Percentiles rank a stretch among this genome's conserved stretches.
Conservation (phyloP, 129 eudicot species). For the Rutidosis leptorrhynchoides region DNA sequence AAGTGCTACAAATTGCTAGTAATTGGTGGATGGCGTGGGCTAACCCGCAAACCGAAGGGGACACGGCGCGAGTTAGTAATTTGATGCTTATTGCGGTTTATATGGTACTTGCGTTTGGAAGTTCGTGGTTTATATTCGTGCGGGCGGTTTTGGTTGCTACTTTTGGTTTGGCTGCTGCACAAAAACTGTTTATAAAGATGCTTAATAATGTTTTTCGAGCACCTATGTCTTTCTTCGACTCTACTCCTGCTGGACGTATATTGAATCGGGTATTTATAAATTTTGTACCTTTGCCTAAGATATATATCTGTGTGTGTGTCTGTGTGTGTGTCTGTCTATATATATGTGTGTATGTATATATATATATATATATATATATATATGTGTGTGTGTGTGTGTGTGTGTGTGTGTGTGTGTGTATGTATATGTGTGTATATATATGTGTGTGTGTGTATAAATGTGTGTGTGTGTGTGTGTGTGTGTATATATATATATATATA, state of each 20-base stretch:
- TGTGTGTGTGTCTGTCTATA: no score
- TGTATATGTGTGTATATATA: no score
- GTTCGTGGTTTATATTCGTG: constrained; percentile 75
- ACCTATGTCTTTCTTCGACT: constrained; percentile 97
- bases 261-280: constrained; percentile 52
- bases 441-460: no score
- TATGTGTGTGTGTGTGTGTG: no score
- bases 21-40: constrained; percentile 99
- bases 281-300: neutral
- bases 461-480: no score
- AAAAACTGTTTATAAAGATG: constrained; percentile 73
- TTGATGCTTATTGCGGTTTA: constrained; percentile 67
- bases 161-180: constrained; percentile 82
- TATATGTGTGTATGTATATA: no score
- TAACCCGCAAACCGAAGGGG: constrained; percentile 83
- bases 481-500: no score
- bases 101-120: constrained; percentile 93
- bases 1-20: constrained; percentile 86
- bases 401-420: no score
- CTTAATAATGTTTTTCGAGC: constrained; percentile 79
- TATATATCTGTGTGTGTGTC: no score
- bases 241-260: constrained; percentile 95
- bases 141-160: constrained; percentile 90
- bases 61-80: constrained; percentile 52
- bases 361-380: no score